Evolutionary conservation across 1,284 basidiomycete species (phyloP), one percentile per base, ranked within the genome.

Genomic region (Microbotryum lychnidis-dioicae): DNA sequence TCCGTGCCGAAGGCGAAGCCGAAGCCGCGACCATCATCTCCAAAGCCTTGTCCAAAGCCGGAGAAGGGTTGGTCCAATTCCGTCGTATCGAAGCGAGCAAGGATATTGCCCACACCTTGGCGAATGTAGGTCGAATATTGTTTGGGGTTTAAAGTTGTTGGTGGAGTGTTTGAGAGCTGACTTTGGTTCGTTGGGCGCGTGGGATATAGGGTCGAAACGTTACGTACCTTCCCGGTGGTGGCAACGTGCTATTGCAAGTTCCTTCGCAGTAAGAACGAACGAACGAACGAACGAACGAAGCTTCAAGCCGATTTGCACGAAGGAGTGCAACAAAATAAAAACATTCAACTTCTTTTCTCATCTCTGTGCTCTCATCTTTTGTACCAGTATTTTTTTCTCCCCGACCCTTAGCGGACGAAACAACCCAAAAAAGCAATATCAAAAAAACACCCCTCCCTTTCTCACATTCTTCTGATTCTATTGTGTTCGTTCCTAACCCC

Each of bases 21-120:
- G 93, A 98, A 78, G 96, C 94, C 10, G 92, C 92, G 7, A 79
- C 84, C 61, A 93, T 91, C 61, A 97, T 99, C 73, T 94, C 91
- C 18, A 82, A 80, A 65, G 91, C 96, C n/a, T 77, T 97, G 73
- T 87, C 90, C 73, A 90, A 87, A 79, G 93, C 92, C 3, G 96
- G 94, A 21, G 92, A 97, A 73, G 94, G 91, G 46, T 91, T 97
- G 76, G 84, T 99, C 60, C 87, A 91, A 64, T 85, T 99, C 76
- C 83, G 93, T 72, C 91, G 93, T 78, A 98, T 99, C 72, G 96
- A 99, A 79, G 91, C 96, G 49, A 89, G 88, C 80, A 92, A 97
- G 80, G 93, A 94, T 62, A 97, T 99, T 72, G 92, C 78, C 10
- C 69, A 70, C 18, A 79, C 77, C n/a, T 69, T 79, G 50, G 70